Evolutionary conservation across 176 grass and related monocot genomes (phyloP), one percentile per base, ranked within the genome.

Genomic region (Typha latifolia): DNA sequence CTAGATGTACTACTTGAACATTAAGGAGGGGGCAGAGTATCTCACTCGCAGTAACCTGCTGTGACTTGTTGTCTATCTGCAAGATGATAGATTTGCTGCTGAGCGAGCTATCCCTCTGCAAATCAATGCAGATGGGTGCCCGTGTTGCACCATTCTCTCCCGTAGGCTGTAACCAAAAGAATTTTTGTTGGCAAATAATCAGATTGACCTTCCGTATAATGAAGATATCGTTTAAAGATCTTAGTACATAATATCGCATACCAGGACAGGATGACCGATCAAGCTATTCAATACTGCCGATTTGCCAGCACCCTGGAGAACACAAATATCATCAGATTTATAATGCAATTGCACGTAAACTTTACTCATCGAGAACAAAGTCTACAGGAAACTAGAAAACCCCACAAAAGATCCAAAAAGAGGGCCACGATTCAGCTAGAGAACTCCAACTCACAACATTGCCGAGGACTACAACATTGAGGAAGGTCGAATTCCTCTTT

Each of bases 31-130:
- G 22, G 4, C 48, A 23, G 20, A 73, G 52, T 21, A 67, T 87
- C 92, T 85, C 80, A 96, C 92, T 96, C 73, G 92, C 85, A 14
- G 92, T 88, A 63, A 96, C 92, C 70, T 96, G 92, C 81, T 96
- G 92, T n/a, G 92, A 96, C 77, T 96, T 96, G 88, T 76, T 89
- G 71, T 96, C 88, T 76, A 91, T 83, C 84, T 91, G 92, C 47
- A 96, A 76, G 49, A 91, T 84, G 20, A 96, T 96, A 61, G 85
- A 96, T 80, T 91, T 96, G 75, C 27, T 84, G 72, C 78, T 91
- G 20, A 96, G 77, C 15, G 88, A 90, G 49, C 73, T 74, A 80
- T 97, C 93, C 72, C 74, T 78, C 62, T 82, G 78, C 49, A 97
- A 75, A 82, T 91, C 93, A 53, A 97, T 67, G 49, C 79, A 84